These are phyloP conservation scores for Petunia hybrid DNA, from an alignment of 305 asterid genomes.

Conservation along the genomic window DNA sequence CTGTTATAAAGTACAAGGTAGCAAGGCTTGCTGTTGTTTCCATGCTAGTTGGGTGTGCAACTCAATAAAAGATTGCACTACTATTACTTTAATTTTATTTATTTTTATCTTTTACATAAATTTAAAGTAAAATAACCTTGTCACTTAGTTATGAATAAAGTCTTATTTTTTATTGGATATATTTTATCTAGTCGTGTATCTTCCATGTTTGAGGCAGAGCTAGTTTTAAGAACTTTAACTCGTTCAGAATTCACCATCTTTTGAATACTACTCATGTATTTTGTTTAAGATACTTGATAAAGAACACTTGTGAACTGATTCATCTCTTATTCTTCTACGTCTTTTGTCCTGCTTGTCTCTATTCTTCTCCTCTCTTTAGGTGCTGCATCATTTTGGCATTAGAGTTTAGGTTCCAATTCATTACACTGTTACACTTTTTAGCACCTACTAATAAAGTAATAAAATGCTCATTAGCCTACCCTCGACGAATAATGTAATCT, in stretches of 20 bases:
- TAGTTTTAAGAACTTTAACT: not conserved
- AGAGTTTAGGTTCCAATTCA: not conserved
- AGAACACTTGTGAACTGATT: not conserved
- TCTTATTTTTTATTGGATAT: not conserved
- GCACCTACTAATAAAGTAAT: too few species aligned
- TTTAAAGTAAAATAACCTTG: not conserved
- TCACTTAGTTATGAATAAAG: too few species aligned
- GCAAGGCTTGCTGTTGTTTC: too few species aligned
- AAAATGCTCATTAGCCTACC: not conserved
- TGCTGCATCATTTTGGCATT: not conserved
- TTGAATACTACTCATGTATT: not conserved
- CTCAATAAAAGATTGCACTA: too few species aligned
- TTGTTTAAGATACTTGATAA: not conserved
- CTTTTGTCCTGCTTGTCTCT: not conserved
- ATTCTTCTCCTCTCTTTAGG: conserved; percentile 13
- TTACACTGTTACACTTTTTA: too few species aligned
- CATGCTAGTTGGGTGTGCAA: too few species aligned
- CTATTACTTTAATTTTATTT: conserved; percentile 5
- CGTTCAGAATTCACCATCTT: not conserved
- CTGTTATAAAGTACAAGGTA: too few species aligned
- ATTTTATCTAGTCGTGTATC: not conserved
- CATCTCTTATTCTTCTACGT: not conserved
- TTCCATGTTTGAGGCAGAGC: not conserved
- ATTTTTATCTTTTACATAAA: conserved; percentile 3
- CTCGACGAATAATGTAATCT: not conserved